Evolutionary conservation across 192 early-diverging fungal species (phyloP), one percentile per base, ranked within the genome.

Genomic region (Backusella luteola): DNA sequence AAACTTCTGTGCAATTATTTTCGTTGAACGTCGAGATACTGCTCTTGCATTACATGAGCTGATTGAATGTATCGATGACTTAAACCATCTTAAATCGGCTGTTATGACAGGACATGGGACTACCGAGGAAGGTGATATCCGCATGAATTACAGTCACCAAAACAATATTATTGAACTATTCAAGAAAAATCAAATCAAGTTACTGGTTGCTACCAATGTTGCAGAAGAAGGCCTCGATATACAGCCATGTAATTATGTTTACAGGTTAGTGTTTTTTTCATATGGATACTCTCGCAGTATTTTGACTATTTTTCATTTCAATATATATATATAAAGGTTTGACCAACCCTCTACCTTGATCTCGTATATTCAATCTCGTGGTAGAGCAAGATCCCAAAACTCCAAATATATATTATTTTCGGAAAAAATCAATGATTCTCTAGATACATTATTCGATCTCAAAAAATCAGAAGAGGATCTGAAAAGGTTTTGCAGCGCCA

Each of bases 141-240:
- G 83, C 67, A 89, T 89, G 89, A 78, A 74, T 15, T 83, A 73
- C 19, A 76, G 67, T 19, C 73, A 86, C n/a, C 94, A 95, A 79
- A 83, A 85, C 29, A 82, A 76, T 29, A 89, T 89, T 11, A 88
- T 97, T 42, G 75, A 73, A 0, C 76, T 87, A 26, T 98, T 98
- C 77, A 83, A 87, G 11, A 75, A 76, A 4, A 90, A 90, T 46
- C 74, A 80, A 2, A 79, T 92, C 23, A 97, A 97, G 75, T 77
- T 97, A 34, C 79, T 98, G 2, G 87, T 97, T 66, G 92, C 97
- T 7, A 98, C 97, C 0, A 90, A 91, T 83, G 96, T 98, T 14
- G 97, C 94, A 11, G 97, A 97, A 79, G 97, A 98, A 80, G 97
- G 97, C 26, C 83, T 98, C 0, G 97, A 98, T 79, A 94, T 98